Percentiles rank a stretch among this genome's conserved stretches.
Conservation (phyloP, 352 stramenopile genomes). For the Achlya hypogyna region DNA sequence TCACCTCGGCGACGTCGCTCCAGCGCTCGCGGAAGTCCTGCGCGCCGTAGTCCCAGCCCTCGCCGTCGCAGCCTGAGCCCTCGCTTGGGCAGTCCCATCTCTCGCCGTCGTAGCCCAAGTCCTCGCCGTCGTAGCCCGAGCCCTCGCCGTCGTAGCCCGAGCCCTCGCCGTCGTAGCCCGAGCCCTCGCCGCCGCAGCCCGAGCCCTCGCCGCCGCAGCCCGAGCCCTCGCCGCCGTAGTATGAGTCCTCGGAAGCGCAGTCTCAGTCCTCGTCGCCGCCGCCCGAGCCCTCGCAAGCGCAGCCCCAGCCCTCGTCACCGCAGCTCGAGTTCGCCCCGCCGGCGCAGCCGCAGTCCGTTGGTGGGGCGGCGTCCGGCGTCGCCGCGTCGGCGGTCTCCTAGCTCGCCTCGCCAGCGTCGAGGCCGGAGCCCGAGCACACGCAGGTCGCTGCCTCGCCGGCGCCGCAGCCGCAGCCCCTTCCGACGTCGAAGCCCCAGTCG, state of each 20-base stretch:
- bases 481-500: too few species aligned
- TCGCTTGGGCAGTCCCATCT: background rate
- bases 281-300: background rate
- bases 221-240: background rate
- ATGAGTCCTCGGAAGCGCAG: background rate
- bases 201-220: background rate
- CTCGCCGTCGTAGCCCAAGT: background rate
- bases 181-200: background rate
- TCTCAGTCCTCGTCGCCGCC: background rate
- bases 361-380: too few species aligned
- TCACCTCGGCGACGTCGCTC: background rate
- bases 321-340: background rate
- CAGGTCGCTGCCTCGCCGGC: too few species aligned
- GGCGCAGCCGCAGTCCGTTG: background rate
- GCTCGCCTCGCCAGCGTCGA: too few species aligned
- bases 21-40: background rate
- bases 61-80: background rate
- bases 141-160: background rate
- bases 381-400: too few species aligned
- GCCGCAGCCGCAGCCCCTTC: too few species aligned
- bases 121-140: background rate
- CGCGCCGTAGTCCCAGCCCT: background rate
- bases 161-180: background rate
- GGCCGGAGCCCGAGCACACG: too few species aligned
- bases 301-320: background rate